Evolutionary conservation across 345 rosid species (phyloP).

Genomic region (Lumnitzera racemosa): DNA sequence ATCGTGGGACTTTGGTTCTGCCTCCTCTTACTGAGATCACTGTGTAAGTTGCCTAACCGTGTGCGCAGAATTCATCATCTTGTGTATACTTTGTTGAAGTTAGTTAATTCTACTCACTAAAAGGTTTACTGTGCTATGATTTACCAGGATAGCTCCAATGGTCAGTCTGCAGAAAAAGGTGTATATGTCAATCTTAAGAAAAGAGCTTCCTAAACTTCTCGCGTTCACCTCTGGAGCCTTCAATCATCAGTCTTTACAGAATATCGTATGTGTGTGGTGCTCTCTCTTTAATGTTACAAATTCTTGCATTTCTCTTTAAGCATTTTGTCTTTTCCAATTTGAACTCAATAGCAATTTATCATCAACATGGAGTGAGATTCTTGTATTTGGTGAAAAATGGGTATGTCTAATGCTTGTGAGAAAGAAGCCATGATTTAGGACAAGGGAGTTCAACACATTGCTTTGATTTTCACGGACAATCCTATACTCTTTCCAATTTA

Average conservation of each 20-base stretch:
- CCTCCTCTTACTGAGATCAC: constrained; percentile 86
- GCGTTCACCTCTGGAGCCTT: constrained; percentile 57
- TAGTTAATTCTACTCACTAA: background rate
- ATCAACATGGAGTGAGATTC: too few species aligned
- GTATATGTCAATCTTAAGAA: constrained; percentile 72
- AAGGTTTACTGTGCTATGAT: constrained; percentile 1
- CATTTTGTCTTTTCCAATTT: too few species aligned
- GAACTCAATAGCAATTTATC: too few species aligned
- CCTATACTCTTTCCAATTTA: too few species aligned
- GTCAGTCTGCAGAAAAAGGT: constrained; percentile 70
- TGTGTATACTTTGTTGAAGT: background rate
- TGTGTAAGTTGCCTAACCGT: constrained; percentile 39
- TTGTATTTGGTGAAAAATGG: too few species aligned
- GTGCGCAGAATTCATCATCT: background rate
- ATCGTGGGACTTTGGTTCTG: constrained; percentile 58
- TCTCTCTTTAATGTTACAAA: background rate
- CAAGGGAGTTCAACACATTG: background rate
- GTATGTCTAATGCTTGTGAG: too few species aligned
- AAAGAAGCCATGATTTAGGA: too few species aligned
- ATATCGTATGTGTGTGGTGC: constrained; percentile 44
- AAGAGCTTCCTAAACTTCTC: constrained; percentile 80
- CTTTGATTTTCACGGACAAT: background rate
- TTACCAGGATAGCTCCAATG: constrained; percentile 68
- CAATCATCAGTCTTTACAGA: constrained; percentile 68
- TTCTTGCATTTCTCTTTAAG: too few species aligned